Percentiles rank a stretch among this genome's conserved stretches.
Evolutionary conservation across 495 filamentous ascomycete species (phyloP).

Genomic region (Hypoxylon fuscum): DNA sequence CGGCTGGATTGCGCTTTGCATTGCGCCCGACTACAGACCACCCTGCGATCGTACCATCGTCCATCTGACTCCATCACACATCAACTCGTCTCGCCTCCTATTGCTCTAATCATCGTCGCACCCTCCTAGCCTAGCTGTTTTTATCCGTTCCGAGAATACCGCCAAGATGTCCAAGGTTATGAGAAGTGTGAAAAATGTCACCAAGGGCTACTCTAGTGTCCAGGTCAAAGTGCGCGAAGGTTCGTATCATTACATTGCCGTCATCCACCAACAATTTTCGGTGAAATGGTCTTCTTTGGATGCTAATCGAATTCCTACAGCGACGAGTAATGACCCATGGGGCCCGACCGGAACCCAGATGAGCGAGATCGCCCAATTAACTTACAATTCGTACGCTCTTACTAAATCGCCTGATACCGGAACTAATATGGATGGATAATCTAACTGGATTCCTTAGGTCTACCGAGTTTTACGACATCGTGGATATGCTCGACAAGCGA

Average conservation of each 20-base stretch:
- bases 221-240: slow-evolving; percentile 99
- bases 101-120: slow-evolving; percentile 5
- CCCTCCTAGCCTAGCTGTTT: slow-evolving; percentile 8
- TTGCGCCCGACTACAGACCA: slow-evolving; percentile 36
- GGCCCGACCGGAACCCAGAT: slow-evolving; percentile 98
- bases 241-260: slow-evolving; percentile 62
- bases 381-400: slow-evolving; percentile 86
- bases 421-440: not conserved
- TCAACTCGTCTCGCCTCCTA: slow-evolving; percentile 5
- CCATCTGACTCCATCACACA: slow-evolving; percentile 16
- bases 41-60: slow-evolving; percentile 31
- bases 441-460: slow-evolving; percentile 63
- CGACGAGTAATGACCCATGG: slow-evolving; percentile 99
- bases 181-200: slow-evolving; percentile 99
- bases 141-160: slow-evolving; percentile 31
- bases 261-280: not conserved
- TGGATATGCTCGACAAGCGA: slow-evolving; percentile 99
- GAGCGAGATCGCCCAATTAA: slow-evolving; percentile 97
- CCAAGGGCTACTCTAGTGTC: slow-evolving; percentile 96
- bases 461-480: slow-evolving; percentile 99
- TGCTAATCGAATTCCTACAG: slow-evolving; percentile 58
- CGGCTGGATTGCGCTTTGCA: slow-evolving; percentile 42
- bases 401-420: not conserved
- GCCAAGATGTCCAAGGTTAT: slow-evolving; percentile 93
- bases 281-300: slow-evolving; percentile 4